These are phyloP conservation scores for Drechmeria coniospora DNA, from an alignment of 2,329 filamentous ascomycete genomes.

Conservation along the genomic window DNA sequence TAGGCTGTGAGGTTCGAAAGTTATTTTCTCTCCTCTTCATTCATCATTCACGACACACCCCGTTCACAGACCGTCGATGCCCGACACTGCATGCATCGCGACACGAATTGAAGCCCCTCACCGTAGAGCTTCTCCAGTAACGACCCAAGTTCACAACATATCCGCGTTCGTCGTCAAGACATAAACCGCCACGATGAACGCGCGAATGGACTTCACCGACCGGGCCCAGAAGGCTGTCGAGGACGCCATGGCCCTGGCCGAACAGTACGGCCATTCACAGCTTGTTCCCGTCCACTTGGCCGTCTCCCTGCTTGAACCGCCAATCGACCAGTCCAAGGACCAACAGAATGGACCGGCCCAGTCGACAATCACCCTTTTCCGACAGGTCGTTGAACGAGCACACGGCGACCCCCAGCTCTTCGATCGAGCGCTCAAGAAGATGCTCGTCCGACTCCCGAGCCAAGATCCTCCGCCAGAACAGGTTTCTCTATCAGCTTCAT, in stretches of 20 bases:
- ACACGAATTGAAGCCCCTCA: not conserved
- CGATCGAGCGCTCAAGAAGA: constrained; percentile 82
- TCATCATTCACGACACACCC: not conserved
- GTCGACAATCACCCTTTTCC: constrained; percentile 61
- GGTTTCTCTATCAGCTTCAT: constrained; percentile 65
- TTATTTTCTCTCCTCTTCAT: not conserved
- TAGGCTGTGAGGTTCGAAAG: not conserved
- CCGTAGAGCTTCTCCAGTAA: too few species aligned
- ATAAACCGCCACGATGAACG: constrained; percentile 42
- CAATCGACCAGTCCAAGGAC: constrained; percentile 63
- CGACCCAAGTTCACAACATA: not conserved
- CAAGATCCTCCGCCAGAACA: constrained; percentile 91
- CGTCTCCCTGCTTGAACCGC: constrained; percentile 63
- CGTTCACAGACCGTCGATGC: not conserved
- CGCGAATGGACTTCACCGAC: constrained; percentile 85
- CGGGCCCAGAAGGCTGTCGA: constrained; percentile 77
- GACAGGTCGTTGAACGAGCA: constrained; percentile 85
- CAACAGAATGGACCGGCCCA: constrained; percentile 60
- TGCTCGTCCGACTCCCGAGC: constrained; percentile 75
- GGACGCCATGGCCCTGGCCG: constrained; percentile 74
- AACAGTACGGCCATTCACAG: constrained; percentile 84
- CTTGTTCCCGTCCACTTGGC: constrained; percentile 82
- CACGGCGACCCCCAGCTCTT: constrained; percentile 84
- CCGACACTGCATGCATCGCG: not conserved
- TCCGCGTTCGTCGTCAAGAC: not conserved